Base-by-base conservation (phyloP, 2,329 filamentous ascomycete species). In the Claviceps quebecensis region DNA sequence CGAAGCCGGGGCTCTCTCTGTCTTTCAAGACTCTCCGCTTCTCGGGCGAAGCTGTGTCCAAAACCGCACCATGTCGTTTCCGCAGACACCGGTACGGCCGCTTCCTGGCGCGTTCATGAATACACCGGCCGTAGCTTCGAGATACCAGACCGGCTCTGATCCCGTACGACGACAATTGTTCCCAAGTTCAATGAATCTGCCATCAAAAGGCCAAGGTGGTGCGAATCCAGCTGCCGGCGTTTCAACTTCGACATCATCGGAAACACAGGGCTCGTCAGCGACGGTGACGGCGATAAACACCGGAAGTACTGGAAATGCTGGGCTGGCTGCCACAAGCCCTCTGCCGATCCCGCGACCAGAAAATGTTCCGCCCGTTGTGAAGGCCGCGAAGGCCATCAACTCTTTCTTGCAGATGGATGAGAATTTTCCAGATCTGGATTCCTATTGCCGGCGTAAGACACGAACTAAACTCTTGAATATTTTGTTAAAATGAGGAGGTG, bases 351-450 rank as follows among this genome's bases (percentile, higher is more conserved):
- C 70, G 51, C 72, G 75, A 54, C 65, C 62, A 11, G 69, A 72
- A 44, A 66, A 69, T 52, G 63, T 85, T 46, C 81, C 80, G 45
- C 85, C 86, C 0, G 77, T 95, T 54, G 78, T 86, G 58, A 86
- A 87, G 67, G 93, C 88, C 19, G 87, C 89, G 46, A 77, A 76
- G 57, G 90, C 86, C 19, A 84, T 98, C 65, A 95, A 95, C 67
- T 78, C 82, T 57, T 83, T 86, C 45, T 71, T 97, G 45, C 74
- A 80, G 53, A 74, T 77, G 53, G 91, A 97, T 63, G 81, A 83
- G 60, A 81, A 80, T 62, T 98, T 88, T 63, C 90, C 90, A 6
- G 87, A 95, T 56, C 72, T 98, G 17, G 91, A 97, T 65, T 85
- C 80, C 53, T 95, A 95, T 69, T 82, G 94, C 60, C 81, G 83